A percentile compares a stretch with the other conserved stretches of the same genome.
Evolutionary conservation across 2,329 filamentous ascomycete species (phyloP).

Genomic region (Fusarium coicis): DNA sequence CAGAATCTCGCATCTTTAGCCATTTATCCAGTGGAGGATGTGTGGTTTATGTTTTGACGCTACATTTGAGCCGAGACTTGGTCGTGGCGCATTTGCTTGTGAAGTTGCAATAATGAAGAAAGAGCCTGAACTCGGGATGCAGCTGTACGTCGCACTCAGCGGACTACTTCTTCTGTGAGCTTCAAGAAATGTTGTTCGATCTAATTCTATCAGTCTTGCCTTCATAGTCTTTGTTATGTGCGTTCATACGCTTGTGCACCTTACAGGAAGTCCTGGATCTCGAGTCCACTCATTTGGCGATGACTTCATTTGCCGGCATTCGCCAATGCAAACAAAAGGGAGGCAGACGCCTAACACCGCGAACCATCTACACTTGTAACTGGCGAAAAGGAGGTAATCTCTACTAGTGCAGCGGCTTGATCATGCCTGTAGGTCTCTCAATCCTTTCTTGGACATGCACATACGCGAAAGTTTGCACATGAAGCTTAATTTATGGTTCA

Average conservation of each 20-base stretch:
- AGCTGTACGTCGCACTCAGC: rapidly evolving
- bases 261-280: neutral
- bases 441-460: rapidly evolving
- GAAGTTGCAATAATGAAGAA: neutral
- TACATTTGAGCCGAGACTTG: neutral
- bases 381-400: rapidly evolving
- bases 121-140: neutral
- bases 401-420: neutral
- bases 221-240: rapidly evolving
- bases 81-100: too few relatives aligned
- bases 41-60: rapidly evolving
- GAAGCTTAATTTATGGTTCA: neutral
- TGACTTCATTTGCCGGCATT: neutral
- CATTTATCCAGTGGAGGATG: neutral
- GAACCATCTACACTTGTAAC: rapidly evolving
- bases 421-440: rapidly evolving
- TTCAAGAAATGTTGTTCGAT: rapidly evolving
- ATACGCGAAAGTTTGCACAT: neutral
- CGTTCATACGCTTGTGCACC: neutral
- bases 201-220: rapidly evolving
- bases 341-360: neutral
- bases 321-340: neutral
- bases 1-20: too few relatives aligned
- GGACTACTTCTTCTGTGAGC: rapidly evolving
- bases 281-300: neutral